Base-by-base conservation (phyloP, 768 basidiomycete genomes). In the Paxillus involutus region DNA sequence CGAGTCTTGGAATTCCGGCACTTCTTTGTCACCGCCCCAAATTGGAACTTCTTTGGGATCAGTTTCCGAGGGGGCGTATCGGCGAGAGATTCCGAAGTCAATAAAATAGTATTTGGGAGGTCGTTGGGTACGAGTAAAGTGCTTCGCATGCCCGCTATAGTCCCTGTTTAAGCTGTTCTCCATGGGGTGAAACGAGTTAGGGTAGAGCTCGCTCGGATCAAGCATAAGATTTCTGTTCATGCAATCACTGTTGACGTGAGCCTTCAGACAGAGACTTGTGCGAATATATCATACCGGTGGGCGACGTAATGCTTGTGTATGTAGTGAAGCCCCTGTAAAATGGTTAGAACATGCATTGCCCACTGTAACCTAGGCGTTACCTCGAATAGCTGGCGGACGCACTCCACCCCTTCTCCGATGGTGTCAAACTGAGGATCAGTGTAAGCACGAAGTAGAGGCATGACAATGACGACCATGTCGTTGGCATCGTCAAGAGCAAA, bases 271-370 rank as follows among this genome's bases (percentile, higher is more conserved):
- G 14, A 9, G 40, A 16, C 42, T 19, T 8, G 47, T 6, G 26
- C 26, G 26, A 26, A 26, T 26, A 5, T 26, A 26, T 26, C 67
- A 4, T 45, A 75, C 75, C 71, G 51, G 49, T 77, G 76, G 6
- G 74, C 76, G 1, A 76, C 59, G 16, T 61, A 59, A 30, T 74
- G 62, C 2, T 59, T 51, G 52, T 78, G 76, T 61, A 77, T 71
- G 53, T 74, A 75, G 44, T 65, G 56, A 3, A 76, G 49, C 0
- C 73, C 71, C 73, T 74, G 42, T 11, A 32, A 32, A 16, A 10
- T 21, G 6, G 40, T 46, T 7, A 53, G n/a, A 17, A 12, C 19
- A 60, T 26, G 26, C 26, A 47, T 2, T n/a, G 9, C 10, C 6
- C 32, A 36, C 17, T 3, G 26, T 17, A 6, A 35, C 32, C 10